Evolutionary conservation across 352 stramenopile genomes (phyloP).

Genomic region (Globisporangium nodosum): DNA sequence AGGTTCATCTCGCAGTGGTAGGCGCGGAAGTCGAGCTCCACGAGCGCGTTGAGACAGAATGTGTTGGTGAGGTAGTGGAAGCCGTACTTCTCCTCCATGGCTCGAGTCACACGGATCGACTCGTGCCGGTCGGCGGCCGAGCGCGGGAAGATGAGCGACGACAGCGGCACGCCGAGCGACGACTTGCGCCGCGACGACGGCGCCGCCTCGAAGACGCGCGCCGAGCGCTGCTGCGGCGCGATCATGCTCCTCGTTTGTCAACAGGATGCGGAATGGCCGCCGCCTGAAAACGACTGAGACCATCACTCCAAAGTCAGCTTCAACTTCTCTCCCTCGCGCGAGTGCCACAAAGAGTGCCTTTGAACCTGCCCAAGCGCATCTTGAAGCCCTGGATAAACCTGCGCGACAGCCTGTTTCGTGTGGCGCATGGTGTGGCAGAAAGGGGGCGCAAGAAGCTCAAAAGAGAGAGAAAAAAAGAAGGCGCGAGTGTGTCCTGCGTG

Average conservation of each 20-base stretch:
- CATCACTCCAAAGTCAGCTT: neutral
- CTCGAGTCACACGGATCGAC: slow-evolving; percentile 51
- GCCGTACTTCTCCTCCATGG: slow-evolving; percentile 76
- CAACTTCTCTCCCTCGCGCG: neutral
- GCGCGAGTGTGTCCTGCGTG: slow-evolving; percentile 4
- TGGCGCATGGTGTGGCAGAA: slow-evolving; percentile 1
- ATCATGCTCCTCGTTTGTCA: neutral
- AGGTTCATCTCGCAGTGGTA: slow-evolving; percentile 72
- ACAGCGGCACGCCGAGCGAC: slow-evolving; percentile 57
- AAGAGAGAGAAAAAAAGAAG: slow-evolving; percentile 11
- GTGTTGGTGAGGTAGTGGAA: slow-evolving; percentile 81
- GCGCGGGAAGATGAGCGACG: slow-evolving; percentile 64
- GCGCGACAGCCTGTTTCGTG: neutral
- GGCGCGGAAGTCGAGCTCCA: slow-evolving; percentile 77
- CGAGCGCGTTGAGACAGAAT: slow-evolving; percentile 47
- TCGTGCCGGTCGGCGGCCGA: slow-evolving; percentile 65
- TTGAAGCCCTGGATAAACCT: neutral
- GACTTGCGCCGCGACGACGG: slow-evolving; percentile 24
- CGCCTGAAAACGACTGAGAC: neutral
- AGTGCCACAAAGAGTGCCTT: neutral
- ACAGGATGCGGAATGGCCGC: neutral
- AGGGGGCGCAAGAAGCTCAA: slow-evolving; percentile 10
- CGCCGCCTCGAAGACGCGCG: slow-evolving; percentile 1
- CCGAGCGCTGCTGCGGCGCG: slow-evolving; percentile 1
- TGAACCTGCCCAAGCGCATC: slow-evolving; percentile 4